Evolutionary conservation across 2,329 filamentous ascomycete species (phyloP), one percentile per base, ranked within the genome.

Genomic region (Cladosporium austrohemisphaericum): DNA sequence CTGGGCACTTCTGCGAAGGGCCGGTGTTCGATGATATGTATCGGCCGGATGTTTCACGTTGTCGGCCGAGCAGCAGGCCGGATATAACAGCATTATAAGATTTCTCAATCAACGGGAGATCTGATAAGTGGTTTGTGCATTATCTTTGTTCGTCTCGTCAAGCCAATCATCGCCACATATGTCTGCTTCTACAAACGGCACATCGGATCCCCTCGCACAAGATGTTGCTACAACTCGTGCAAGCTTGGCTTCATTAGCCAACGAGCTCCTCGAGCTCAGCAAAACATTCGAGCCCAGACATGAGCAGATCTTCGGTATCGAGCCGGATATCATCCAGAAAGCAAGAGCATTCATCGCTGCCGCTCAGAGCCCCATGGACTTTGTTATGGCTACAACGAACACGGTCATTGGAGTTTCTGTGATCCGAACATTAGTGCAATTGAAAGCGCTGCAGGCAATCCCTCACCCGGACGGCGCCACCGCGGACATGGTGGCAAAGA

Each of bases 361-460:
- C 8, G 41, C 31, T 7, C 41, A 45, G 36, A 20, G 19, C 2
- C 41, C 41, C 9, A 26, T 45, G 41, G 41, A 26, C 14, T 45
- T 18, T 5, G 23, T 9, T 13, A 26, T 45, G 29, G 29, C 41
- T 2, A 45, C 14, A 6, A 26, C 31, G 4, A 35, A 19, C 5
- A 25, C 29, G 5, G 22, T 16, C 1, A 25, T 45, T 2, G 41
- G 41, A n/a, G 41, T 31, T 14, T 20, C 41, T 19, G 31, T 45
- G n/a, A n/a, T 45, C 22, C 41, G 41, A 11, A 45, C 41, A 8
- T 25, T 45, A 20, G 28, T n/a, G 5, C 31, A 45, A 10, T 10
- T 45, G 8, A 22, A 20, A 36, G 41, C 31, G 8, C 31, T 45
- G 2, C 41, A 45, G 14, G 41, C 20, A 5, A 45, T 45, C 7